Base-by-base conservation (phyloP, 1,139 yeast species). In the Hemisphaericaspora subhashii region DNA sequence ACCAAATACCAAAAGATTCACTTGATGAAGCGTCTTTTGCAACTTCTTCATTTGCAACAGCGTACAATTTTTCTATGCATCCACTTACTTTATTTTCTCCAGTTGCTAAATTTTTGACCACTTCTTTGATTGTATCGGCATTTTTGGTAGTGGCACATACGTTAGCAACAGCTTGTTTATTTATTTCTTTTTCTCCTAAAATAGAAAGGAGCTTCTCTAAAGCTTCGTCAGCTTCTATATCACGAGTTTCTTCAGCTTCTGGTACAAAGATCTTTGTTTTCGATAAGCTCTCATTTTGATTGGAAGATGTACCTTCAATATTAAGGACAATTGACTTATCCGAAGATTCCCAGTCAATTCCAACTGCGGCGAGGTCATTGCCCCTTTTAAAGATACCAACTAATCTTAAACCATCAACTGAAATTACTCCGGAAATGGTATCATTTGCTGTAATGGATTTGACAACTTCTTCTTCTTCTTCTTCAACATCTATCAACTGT, bases 1-100 rank as follows among this genome's bases (percentile, higher is more conserved):
- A 59, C 83, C 82, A 78, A 12, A 69, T 39, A 3, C 71, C 62
- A 28, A 67, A 53, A 4, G 60, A 50, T 5, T 60, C 46, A 28
- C 60, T 59, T 27, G 58, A 58, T 4, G 71, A 57, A 5, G 73
- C 65, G 35, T 62, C 63, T 9, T 51, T 54, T 1, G 72, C 58
- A 2, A 76, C 63, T 20, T 56, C 60, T 3, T 57, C 44, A 17
- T 71, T 54, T 13, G 77, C 51, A 12, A 60, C 53, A 3, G 53
- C 55, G 43, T 75, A 72, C 18, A 78, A 52, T 12, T 44, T 44
- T 24, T 53, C 48, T 21, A 35, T 32, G n/a, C 13, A 3, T 16
- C 21, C 27, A 4, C 27, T 8, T 18, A n/a, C 14, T 18, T n/a
- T 14, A 20, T 18, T 14, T 15, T 35, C 33, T 21, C 37, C 33